A percentile compares a stretch with the other conserved stretches of the same genome.
Evolutionary conservation across 345 rosid species (phyloP).

Genomic region (Lepidium africanum): DNA sequence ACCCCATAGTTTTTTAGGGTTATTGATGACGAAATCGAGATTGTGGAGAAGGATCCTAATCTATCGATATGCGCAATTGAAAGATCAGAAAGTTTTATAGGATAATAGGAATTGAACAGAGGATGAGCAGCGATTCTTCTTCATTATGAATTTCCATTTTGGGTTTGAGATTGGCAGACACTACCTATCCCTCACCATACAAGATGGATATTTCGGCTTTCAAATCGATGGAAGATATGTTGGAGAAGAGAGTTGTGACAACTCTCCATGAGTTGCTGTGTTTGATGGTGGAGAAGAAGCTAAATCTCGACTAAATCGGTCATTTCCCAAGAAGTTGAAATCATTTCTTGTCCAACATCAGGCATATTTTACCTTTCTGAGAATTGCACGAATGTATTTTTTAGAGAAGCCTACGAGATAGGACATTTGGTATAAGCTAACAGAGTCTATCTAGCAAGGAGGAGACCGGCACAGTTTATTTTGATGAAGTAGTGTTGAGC

Average conservation of each 20-base stretch:
- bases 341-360: slow-evolving; percentile 79
- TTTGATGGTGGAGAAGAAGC: slow-evolving; percentile 82
- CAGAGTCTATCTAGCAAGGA: slow-evolving; percentile 70
- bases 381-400: slow-evolving; percentile 87
- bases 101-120: too few relatives aligned
- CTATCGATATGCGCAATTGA: too few relatives aligned
- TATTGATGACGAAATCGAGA: too few relatives aligned
- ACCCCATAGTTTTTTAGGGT: too few relatives aligned
- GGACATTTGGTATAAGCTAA: slow-evolving; percentile 77
- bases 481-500: too few relatives aligned
- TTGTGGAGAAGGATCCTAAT: too few relatives aligned
- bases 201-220: too few relatives aligned
- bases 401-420: slow-evolving; percentile 73
- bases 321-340: slow-evolving; percentile 90
- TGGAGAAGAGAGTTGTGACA: slow-evolving; percentile 95
- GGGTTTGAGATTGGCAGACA: too few relatives aligned
- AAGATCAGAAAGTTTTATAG: too few relatives aligned
- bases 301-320: slow-evolving; percentile 74
- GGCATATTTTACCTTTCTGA: slow-evolving; percentile 79
- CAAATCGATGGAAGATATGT: slow-evolving; percentile 65
- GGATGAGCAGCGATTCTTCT: too few relatives aligned
- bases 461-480: slow-evolving; percentile 76
- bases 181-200: too few relatives aligned
- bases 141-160: too few relatives aligned
- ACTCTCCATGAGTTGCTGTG: slow-evolving; percentile 77